phyloP scores from a whole-genome alignment of 768 basidiomycete species.

The Trametes cinnabarina region DNA sequence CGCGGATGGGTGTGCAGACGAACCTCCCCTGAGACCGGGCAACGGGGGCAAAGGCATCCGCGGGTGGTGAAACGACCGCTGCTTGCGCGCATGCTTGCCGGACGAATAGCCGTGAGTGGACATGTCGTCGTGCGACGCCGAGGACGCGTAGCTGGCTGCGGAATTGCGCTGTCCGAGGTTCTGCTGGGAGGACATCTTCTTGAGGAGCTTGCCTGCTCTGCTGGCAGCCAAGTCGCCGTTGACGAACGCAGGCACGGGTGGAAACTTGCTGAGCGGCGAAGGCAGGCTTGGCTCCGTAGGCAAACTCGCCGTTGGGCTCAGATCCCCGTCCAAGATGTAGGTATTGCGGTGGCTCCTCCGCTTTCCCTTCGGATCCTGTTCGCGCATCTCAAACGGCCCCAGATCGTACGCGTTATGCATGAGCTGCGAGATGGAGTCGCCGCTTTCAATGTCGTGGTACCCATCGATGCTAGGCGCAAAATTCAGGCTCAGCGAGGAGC shows the following conservation, averaged over 20 bases:
- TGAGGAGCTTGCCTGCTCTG: conserved; percentile 16
- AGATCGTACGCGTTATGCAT: conserved; percentile 21
- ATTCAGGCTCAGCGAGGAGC: conserved; percentile 25
- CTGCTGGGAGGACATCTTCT: conserved; percentile 46
- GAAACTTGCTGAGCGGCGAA: conserved; percentile 17
- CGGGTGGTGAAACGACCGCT: conserved; percentile 62
- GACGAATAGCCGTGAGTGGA: conserved; percentile 1
- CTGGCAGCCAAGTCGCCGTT: conserved; percentile 6
- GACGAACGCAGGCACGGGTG: conserved; percentile 12
- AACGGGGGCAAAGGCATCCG: conserved; percentile 54
- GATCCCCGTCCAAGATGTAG: conserved; percentile 14
- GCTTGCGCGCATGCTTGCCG: conserved; percentile 40
- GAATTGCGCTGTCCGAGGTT: conserved; percentile 39
- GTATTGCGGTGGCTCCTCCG: conserved; percentile 7
- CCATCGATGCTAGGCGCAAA: conserved; percentile 26
- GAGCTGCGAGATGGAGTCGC: conserved; percentile 22
- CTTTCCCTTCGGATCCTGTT: conserved; percentile 5
- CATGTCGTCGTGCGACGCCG: conserved; percentile 25
- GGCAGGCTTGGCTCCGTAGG: neutral
- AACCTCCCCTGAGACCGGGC: conserved; percentile 28
- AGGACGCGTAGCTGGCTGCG: conserved; percentile 29
- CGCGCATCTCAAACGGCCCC: conserved; percentile 10
- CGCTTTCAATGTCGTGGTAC: conserved; percentile 15
- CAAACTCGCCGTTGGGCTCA: conserved; percentile 10
- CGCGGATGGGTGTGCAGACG: conserved; percentile 20